Evolutionary conservation across 306 rosid species (phyloP).

Genomic region (Pterocarpus santalinus): DNA sequence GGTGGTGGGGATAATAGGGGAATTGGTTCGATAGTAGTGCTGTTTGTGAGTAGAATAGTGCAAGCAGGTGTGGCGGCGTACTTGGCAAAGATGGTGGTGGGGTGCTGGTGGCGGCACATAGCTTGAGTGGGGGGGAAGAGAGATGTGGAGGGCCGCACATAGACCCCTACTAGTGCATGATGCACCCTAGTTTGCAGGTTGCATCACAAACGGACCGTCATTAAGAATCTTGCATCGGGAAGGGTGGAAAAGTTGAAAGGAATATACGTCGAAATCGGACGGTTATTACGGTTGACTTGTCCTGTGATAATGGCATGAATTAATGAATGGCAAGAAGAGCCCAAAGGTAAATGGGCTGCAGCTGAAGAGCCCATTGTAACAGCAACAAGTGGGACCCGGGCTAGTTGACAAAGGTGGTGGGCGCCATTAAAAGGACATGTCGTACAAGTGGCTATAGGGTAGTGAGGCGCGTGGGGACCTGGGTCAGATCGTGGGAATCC

Average conservation of each 20-base stretch:
- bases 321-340: background rate
- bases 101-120: no score
- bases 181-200: no score
- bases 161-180: no score
- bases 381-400: background rate
- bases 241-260: background rate
- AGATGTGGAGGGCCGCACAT: no score
- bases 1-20: no score
- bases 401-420: constrained; percentile 48
- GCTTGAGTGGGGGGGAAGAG: no score
- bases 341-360: constrained; percentile 33
- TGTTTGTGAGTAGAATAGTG: no score
- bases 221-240: background rate
- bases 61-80: no score
- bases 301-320: background rate
- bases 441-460: constrained; percentile 38
- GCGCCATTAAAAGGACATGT: constrained; percentile 34
- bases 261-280: background rate
- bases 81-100: no score
- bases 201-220: no score
- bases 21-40: no score
- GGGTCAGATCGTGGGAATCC: background rate
- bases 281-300: background rate
- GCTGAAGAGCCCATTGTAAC: constrained; percentile 11
- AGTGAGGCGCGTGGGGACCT: constrained; percentile 39